These are phyloP conservation scores for Tulasnella sp. DNA, from an alignment of 768 basidiomycete species.

Conservation along the genomic window DNA sequence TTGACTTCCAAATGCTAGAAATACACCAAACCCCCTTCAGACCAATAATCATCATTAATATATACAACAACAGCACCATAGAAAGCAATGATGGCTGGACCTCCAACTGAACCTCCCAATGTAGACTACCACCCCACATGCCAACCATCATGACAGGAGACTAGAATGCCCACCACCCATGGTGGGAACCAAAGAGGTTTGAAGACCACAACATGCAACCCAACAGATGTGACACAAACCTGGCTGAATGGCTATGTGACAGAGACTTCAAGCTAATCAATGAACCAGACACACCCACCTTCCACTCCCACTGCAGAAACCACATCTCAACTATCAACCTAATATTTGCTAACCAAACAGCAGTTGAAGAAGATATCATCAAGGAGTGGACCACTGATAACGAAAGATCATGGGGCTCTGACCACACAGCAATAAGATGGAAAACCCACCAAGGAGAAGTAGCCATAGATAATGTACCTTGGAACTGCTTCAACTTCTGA, in stretches of 20 bases:
- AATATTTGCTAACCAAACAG: slow-evolving; percentile 9
- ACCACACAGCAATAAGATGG: slow-evolving; percentile 5
- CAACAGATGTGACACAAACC: neutral
- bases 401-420: neutral
- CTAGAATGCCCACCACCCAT: slow-evolving; percentile 14
- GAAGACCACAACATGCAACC: no score
- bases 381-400: slow-evolving; percentile 6
- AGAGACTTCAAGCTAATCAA: slow-evolving; percentile 5
- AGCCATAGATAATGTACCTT: neutral
- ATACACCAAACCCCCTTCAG: neutral
- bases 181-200: neutral
- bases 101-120: neutral
- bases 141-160: slow-evolving; percentile 13
- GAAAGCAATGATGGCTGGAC: neutral
- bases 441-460: neutral
- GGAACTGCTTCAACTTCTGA: neutral
- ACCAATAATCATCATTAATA: slow-evolving; percentile 1
- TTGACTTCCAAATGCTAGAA: slow-evolving; percentile 10
- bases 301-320: slow-evolving; percentile 4
- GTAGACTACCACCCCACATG: neutral
- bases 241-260: slow-evolving; percentile 1
- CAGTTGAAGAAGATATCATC: neutral
- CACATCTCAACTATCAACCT: slow-evolving; percentile 5
- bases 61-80: slow-evolving; percentile 8
- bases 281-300: slow-evolving; percentile 2